Evolutionary conservation across 2,329 filamentous ascomycete genomes (phyloP), one percentile per base, ranked within the genome.

Genomic region (Sporothrix humicola): DNA sequence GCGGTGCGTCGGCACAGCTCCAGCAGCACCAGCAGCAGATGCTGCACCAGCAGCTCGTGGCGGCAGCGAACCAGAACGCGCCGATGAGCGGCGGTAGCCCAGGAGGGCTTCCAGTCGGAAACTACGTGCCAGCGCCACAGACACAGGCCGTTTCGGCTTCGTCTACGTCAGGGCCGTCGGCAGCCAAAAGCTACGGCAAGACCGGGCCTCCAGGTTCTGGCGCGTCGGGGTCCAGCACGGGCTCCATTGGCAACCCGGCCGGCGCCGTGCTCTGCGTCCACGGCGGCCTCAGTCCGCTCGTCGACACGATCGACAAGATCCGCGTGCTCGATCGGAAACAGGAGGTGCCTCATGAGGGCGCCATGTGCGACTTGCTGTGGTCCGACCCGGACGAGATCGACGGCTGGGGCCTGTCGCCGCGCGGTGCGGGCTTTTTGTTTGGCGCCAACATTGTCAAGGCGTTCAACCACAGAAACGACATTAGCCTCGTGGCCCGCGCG

Each of bases 341-440:
- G 83, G 96, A 99, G 84, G 96, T 99, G 0, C 96, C 96, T 0
- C 96, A 99, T 80, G 96, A 99, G 84, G 96, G 96, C 73, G 94
- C 96, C 80, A 99, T 99, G 96, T 99, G 96, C 83, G 96, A 99
- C 82, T 87, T 99, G 0, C 88, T 99, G 2, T 99, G 96, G 96
- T 98, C 94, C 0, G 96, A 99, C 79, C 96, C 96, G 0, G 96
- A 99, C 81, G 96, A 99, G 78, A 97, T 98, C 76, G 95, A 98
- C 80, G 95, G 95, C 74, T 99, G 96, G 96, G 95, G 95, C 12
- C 85, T 98, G 6, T 97, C 93, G 0, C 96, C 96, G 0, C 93
- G 95, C 52, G 96, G 96, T 10, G 96, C 96, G 0, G 96, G 96
- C 0, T 99, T 98, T 84, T 86, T 98, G 13, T 99, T 99, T 77